These are phyloP conservation scores for Diddensiella transvaalensis DNA, from an alignment of 805 yeast genomes.

Conservation along the genomic window DNA sequence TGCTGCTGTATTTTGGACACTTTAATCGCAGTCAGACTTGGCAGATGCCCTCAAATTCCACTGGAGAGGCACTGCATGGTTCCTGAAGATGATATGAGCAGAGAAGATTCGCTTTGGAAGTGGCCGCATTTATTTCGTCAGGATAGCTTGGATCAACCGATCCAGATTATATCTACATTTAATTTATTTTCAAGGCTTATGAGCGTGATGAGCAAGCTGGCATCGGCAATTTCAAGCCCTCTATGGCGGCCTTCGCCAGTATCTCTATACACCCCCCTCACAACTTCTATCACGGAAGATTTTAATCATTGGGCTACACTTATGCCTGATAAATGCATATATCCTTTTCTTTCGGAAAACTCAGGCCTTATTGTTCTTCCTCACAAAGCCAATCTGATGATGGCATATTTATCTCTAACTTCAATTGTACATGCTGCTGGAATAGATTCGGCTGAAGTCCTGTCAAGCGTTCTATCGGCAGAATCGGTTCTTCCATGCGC, in stretches of 20 bases:
- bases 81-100: neutral
- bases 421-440: neutral
- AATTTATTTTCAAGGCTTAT: neutral
- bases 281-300: neutral
- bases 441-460: neutral
- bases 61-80: neutral
- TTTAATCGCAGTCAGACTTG: neutral
- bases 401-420: neutral
- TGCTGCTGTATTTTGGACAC: neutral
- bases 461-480: neutral
- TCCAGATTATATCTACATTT: neutral
- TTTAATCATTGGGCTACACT: neutral
- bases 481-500: neutral
- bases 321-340: neutral
- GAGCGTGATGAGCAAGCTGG: neutral
- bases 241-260: neutral
- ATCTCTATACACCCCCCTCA: neutral
- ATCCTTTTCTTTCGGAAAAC: neutral
- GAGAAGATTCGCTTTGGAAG: neutral
- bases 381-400: neutral
- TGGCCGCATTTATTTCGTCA: neutral
- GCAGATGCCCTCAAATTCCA: neutral
- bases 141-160: neutral
- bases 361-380: neutral
- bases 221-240: neutral